A percentile compares a stretch with the other conserved stretches of the same genome.
Evolutionary conservation across 805 yeast genomes (phyloP).

Genomic region (Maudiozyma bulderi): DNA sequence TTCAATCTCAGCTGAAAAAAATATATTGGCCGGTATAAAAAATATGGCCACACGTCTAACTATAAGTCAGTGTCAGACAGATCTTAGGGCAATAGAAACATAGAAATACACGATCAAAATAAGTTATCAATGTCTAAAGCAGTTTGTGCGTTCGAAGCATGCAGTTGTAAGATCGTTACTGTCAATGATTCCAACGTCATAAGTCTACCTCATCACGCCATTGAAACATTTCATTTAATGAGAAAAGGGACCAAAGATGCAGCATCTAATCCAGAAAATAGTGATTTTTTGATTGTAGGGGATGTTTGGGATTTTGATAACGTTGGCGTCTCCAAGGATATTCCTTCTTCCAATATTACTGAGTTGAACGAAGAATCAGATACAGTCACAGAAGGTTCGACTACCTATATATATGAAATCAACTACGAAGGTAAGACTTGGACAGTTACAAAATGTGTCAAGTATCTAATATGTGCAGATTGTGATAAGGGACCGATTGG

Average conservation of each 20-base stretch:
- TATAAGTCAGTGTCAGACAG: too few relatives aligned
- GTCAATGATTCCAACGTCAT: conserved; percentile 6
- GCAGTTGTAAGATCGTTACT: conserved; percentile 15
- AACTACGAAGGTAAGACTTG: conserved; percentile 15
- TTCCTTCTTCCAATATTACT: conserved; percentile 10
- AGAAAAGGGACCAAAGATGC: conserved; percentile 2
- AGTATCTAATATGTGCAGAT: conserved; percentile 60
- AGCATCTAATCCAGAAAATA: background rate
- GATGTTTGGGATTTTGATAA: conserved; percentile 78
- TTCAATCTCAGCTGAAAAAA: too few relatives aligned
- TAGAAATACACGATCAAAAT: too few relatives aligned
- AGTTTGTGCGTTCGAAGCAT: conserved; percentile 20
- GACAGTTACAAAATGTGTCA: conserved; percentile 32
- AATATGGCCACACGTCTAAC: too few relatives aligned
- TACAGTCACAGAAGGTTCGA: background rate
- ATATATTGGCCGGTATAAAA: too few relatives aligned
- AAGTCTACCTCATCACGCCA: conserved; percentile 6
- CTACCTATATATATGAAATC: conserved; percentile 17
- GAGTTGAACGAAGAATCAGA: background rate
- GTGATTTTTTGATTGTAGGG: conserved; percentile 34
- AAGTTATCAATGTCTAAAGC: conserved; percentile 11
- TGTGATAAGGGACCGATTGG: conserved; percentile 77
- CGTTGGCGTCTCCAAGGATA: conserved; percentile 55
- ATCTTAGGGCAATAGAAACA: too few relatives aligned
- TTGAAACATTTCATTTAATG: conserved; percentile 17